Evolutionary conservation across 768 basidiomycete genomes (phyloP), one percentile per base, ranked within the genome.

Genomic region (Tulasnella calospora): DNA sequence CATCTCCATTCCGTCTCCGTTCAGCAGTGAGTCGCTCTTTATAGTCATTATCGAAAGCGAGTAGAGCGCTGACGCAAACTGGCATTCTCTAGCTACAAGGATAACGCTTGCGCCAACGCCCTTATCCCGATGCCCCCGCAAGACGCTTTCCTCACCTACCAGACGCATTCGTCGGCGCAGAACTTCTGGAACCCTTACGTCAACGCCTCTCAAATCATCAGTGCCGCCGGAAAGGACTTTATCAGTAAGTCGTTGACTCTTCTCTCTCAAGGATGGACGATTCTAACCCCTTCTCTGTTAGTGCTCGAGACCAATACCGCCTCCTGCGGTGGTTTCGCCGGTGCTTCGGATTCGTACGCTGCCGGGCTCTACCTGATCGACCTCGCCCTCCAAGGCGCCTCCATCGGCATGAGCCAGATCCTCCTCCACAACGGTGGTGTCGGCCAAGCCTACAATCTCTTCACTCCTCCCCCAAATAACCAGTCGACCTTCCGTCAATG

Each of bases 331-430:
- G 87, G 87, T 23, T 88, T 87, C 81, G 82, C 84, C 17, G 86
- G 87, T 74, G 86, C 91, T 83, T 83, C 90, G 85, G 88, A 93
- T 86, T 83, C 87, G 81, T 92, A 88, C 79, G 86, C 85, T 1
- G 89, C 88, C 0, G 89, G 90, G 3, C 84, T 92, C 3, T 92
- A 91, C 91, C 89, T 85, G 2, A 80, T 90, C 80, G 91, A 92
- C 82, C 90, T 89, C 83, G 87, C 86, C 3, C 83, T 91, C 79
- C 87, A 89, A 79, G 86, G 90, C 87, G 90, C 90, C 12, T 85
- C 85, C 67, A 82, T 83, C 75, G 90, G 90, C 80, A 84, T 85
- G 78, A 82, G 83, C n/a, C 80, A 83, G 40, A 82, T 90, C 10
- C 38, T 40, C 38, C 38, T 40, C 38, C 38, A 40, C 38, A 40